phyloP scores from a whole-genome alignment of 805 yeast genomes.

The Kazachstania martiniae region DNA sequence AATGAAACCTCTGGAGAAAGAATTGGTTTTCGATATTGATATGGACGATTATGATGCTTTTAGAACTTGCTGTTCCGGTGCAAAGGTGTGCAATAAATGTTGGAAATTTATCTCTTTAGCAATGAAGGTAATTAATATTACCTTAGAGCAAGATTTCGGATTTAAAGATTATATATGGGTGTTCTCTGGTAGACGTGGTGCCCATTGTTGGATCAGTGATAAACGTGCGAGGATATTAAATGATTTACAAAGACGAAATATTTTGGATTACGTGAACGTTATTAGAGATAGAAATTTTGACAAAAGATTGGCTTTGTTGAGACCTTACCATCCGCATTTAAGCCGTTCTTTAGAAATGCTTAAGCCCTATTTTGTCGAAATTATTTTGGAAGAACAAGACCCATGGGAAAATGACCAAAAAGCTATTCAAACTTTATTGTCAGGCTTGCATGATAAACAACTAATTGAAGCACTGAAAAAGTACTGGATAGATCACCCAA shows the following conservation, averaged over 20 bases:
- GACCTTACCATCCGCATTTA: slow-evolving; percentile 87
- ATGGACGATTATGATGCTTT: slow-evolving; percentile 91
- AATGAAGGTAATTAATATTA: slow-evolving; percentile 56
- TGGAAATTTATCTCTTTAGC: slow-evolving; percentile 91
- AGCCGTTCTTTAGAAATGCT: slow-evolving; percentile 63
- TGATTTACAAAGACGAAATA: slow-evolving; percentile 64
- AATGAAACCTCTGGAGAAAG: slow-evolving; percentile 75
- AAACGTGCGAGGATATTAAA: slow-evolving; percentile 61
- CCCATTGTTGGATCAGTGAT: slow-evolving; percentile 97
- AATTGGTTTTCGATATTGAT: slow-evolving; percentile 92
- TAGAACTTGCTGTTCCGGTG: slow-evolving; percentile 86
- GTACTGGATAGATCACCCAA: slow-evolving; percentile 48
- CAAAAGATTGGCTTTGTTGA: slow-evolving; percentile 43
- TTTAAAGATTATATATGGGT: slow-evolving; percentile 85
- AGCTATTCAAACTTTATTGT: slow-evolving; percentile 45
- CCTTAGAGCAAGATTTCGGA: slow-evolving; percentile 82
- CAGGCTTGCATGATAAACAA: slow-evolving; percentile 52
- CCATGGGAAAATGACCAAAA: slow-evolving; percentile 62
- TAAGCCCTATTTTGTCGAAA: slow-evolving; percentile 49
- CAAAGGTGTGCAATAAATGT: slow-evolving; percentile 77
- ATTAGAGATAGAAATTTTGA: slow-evolving; percentile 40
- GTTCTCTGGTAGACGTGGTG: slow-evolving; percentile 97
- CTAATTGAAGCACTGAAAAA: slow-evolving; percentile 41
- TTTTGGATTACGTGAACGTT: slow-evolving; percentile 77
- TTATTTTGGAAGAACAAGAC: slow-evolving; percentile 72